Conservation (phyloP, 176 grass and related monocot species). For the Phragmites australis region DNA sequence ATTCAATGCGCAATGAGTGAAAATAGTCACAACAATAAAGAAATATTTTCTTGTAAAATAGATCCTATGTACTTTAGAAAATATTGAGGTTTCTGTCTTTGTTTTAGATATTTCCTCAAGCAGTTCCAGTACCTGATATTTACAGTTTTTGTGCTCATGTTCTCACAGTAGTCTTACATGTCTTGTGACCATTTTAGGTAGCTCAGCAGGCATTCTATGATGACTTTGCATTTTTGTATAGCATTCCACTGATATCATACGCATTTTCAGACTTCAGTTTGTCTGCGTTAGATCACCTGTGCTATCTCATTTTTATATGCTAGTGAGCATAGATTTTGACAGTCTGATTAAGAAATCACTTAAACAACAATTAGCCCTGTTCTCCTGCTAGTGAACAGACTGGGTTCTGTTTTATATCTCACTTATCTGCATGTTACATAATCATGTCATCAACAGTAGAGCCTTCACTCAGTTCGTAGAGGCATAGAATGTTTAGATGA, state of each 20-base stretch:
- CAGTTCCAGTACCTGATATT: not conserved
- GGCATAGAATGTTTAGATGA: not conserved
- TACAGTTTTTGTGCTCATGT: not conserved
- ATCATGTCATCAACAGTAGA: not conserved
- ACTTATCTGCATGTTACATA: not conserved
- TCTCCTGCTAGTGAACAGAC: not conserved
- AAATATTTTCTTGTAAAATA: not conserved
- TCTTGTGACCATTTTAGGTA: not conserved
- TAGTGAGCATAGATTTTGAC: not conserved
- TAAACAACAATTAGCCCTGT: not conserved
- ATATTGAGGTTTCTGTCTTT: not conserved
- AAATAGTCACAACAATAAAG: not conserved
- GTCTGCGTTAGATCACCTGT: not conserved
- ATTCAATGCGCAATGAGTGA: not conserved
- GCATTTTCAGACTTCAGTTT: not conserved
- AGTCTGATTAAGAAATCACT: not conserved
- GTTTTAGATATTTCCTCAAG: slow-evolving; percentile 7
- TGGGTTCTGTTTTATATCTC: not conserved
- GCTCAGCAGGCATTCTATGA: not conserved
- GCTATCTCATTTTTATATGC: not conserved
- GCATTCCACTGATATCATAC: not conserved
- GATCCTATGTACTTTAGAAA: not conserved
- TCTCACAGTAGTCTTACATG: not conserved
- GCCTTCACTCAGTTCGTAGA: not conserved
- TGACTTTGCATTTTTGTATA: not conserved